Evolutionary conservation across 2,329 filamentous ascomycete species (phyloP), one percentile per base, ranked within the genome.

Genomic region (Didymella keratinophila): DNA sequence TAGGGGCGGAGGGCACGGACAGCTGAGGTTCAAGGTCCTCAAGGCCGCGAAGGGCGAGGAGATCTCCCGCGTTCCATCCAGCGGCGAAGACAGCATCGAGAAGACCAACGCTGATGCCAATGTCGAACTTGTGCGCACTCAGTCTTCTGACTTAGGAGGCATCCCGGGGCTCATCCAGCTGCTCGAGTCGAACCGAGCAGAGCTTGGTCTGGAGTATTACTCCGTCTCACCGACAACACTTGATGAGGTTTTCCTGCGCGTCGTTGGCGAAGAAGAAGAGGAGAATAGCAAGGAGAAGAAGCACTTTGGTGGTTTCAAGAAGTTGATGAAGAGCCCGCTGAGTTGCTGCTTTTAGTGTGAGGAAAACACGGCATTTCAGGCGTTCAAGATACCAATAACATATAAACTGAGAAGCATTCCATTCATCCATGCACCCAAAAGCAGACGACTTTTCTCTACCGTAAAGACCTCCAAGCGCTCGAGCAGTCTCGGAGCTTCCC

Each of bases 231-330:
- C 92, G 23, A 95, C 92, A 18, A 96, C 92, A 16, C 79, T 97
- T 41, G 93, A 97, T 72, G 91, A 97, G 76, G 93, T 97, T 0
- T 97, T 97, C 77, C 77, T 97, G 74, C 85, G 84, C 25, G 95
- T 97, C 71, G 92, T 97, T 0, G 88, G 89, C 1, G 85, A 87
- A 75, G 90, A 96, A 74, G 82, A 88, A 74, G 93, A 75, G 18
- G 70, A 70, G 27, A 60, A 41, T 11, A 45, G 20, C 7, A 58
- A 52, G 56, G 64, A 63, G 45, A 32, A 54, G 46, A 50, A 18
- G 27, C 32, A 46, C 18, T 36, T 43, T 4, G 41, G 50, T 1
- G 56, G 56, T 7, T 43, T 54, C 7, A 50, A 11, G 32, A 58
- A 51, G 34, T n/a, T 36, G 4, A 20, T 58, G 7, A 58, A 11